Evolutionary conservation across 805 yeast genomes (phyloP), one percentile per base, ranked within the genome.

Genomic region (Pichia paraexigua): DNA sequence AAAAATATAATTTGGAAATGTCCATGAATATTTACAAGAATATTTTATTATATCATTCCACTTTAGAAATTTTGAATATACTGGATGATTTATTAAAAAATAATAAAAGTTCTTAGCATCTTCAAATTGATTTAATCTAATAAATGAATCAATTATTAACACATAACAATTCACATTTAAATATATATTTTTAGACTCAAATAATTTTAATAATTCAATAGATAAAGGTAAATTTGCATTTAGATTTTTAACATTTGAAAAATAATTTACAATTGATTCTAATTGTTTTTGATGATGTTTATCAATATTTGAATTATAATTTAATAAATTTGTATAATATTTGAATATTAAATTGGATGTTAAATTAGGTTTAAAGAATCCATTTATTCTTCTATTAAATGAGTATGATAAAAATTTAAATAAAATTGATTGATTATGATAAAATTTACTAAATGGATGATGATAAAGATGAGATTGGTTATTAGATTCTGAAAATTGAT

Each of bases 321-420:
- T 12, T n/a, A 37, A 12, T 15, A 46, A 10, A 25, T 30, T 27
- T 13, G 27, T 17, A 27, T 45, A 52, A 37, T 42, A 52, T 41
- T 43, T 52, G 41, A 39, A 22, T 22, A 39, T 40, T 27, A 35
- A 44, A 40, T 47, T 53, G 27, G 40, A 37, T 27, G 50, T 24
- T 12, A 44, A 17, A 28, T 21, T 28, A 20, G 50, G 50, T 44
- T 48, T 51, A 11, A 32, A 24, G 7, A 51, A 28, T 15, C 47
- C 37, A 41, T 32, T 41, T 2, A 32, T 25, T 7, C 30, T 24
- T 5, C 22, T 46, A 18, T 46, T 25, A 24, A 47, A 47, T 3
- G 56, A 27, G 41, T 59, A 58, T 10, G 53, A 44, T 12, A 63
- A 42, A 45, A 63, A 60, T 10, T 51, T 39, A 18, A 56, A 56